Base-by-base conservation (phyloP, 2,329 filamentous ascomycete genomes). In the Lecanicillium sp. region DNA sequence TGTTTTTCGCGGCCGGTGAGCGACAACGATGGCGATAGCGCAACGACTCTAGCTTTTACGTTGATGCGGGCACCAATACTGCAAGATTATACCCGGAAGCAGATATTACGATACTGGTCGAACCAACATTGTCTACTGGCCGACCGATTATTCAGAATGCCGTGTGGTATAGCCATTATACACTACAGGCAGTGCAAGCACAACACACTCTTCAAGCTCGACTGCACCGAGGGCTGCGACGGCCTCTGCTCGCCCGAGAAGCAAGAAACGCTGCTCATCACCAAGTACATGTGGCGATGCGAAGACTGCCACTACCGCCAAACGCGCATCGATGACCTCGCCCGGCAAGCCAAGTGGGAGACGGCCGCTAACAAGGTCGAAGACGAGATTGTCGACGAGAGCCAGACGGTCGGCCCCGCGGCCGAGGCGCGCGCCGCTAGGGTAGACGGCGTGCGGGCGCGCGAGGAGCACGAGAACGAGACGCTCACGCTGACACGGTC, bases 141-240 rank as follows among this genome's bases (percentile, higher is more conserved):
- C 6, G 22, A 7, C 22, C n/a, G n/a, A n/a, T n/a, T n/a, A n/a
- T n/a, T n/a, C n/a, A n/a, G n/a, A n/a, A 59, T 59, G 56, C 51
- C 54, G 17, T 59, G 57, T 46, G 53, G 50, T 37, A 41, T 57
- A 29, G 47, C 46, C 31, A 51, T 56, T 17, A 29, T 57, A 6
- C 43, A 47, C 14, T 56, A 41, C 41, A 37, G 29, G 5, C 46
- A 42, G 35, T 59, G 57, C 38, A n/a, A 32, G 13, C 56, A 59
- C 41, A 46, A 33, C 32, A 45, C 15, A 13, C 44, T 57, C 14
- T 45, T 46, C 44, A 57, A 57, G 39, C 32, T 56, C 17, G 49
- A 49, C 29, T 59, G 57, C 48, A 54, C 50, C 3, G 33, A 30
- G 3, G 14, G 37, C 32, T 59, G 56, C 49, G 27, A 42, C 2